These are phyloP conservation scores for Xylariales sp. DNA, from an alignment of 2,329 filamentous ascomycete genomes.

Conservation along the genomic window DNA sequence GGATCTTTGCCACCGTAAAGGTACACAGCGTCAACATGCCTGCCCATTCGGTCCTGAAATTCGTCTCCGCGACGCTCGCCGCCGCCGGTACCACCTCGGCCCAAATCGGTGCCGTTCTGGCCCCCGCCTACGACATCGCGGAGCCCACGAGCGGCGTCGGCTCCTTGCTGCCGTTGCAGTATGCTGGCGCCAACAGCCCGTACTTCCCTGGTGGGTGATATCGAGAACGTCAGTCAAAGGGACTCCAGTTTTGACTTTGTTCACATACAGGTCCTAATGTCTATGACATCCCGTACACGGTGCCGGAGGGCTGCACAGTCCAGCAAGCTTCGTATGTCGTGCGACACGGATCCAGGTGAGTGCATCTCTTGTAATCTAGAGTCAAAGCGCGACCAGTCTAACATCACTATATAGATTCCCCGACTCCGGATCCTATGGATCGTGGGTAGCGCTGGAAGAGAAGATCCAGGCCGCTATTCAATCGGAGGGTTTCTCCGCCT, in stretches of 20 bases:
- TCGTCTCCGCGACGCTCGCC: too few species aligned
- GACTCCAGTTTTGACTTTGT: not conserved
- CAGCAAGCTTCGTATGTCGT: conserved; percentile 57
- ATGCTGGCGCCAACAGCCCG: conserved; percentile 49
- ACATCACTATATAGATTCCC: too few species aligned
- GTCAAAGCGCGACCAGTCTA: too few species aligned
- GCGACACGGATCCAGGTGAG: conserved; percentile 62
- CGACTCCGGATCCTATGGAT: conserved; percentile 53
- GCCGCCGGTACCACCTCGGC: too few species aligned
- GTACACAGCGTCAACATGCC: too few species aligned
- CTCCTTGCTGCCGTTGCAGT: conserved; percentile 42
- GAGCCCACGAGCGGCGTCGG: conserved; percentile 26
- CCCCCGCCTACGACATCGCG: conserved; percentile 26
- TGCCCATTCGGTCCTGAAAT: too few species aligned
- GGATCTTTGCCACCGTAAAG: too few species aligned
- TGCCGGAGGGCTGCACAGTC: conserved; percentile 53
- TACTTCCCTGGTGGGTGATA: conserved; percentile 42
- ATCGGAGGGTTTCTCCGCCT: conserved; percentile 30
- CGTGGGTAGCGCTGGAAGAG: conserved; percentile 48
- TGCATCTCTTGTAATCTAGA: too few species aligned
- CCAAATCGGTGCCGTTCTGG: too few species aligned
- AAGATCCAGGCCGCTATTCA: too few species aligned
- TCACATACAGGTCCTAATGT: conserved; percentile 50
- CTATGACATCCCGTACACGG: conserved; percentile 46
- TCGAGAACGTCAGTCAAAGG: not conserved